These are phyloP conservation scores for Xylariales sp. DNA, from an alignment of 2,329 filamentous ascomycete genomes.

Conservation along the genomic window DNA sequence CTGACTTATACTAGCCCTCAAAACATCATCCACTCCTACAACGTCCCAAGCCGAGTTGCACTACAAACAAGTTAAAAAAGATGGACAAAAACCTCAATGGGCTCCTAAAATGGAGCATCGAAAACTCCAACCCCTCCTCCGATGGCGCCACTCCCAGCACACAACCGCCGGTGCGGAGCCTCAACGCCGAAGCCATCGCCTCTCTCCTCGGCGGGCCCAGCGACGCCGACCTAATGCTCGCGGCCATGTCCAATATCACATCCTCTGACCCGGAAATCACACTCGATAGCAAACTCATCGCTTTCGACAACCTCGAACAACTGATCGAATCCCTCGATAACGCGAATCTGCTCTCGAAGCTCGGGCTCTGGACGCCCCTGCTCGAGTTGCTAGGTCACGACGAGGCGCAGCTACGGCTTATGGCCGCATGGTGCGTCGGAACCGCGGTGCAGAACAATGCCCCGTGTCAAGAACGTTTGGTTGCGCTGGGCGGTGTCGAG, in stretches of 20 bases:
- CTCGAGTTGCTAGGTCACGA: conserved; percentile 63
- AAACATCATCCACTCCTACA: no score
- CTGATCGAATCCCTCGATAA: conserved; percentile 92
- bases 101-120: conserved; percentile 72
- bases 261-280: conserved; percentile 56
- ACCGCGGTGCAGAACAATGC: conserved; percentile 96
- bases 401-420: conserved; percentile 69
- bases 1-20: no score
- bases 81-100: conserved; percentile 60
- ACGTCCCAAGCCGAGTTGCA: no score
- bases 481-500: conserved; percentile 62
- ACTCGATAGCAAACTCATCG: conserved; percentile 72
- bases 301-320: conserved; percentile 94
- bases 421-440: conserved; percentile 91
- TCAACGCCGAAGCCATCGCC: conserved; percentile 67
- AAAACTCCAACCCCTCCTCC: conserved; percentile 36
- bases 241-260: conserved; percentile 72
- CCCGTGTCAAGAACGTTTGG: conserved; percentile 69
- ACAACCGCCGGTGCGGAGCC: conserved; percentile 14
- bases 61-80: conserved; percentile 2
- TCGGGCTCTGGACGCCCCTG: conserved; percentile 79
- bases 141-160: conserved; percentile 18
- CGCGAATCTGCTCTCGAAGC: conserved; percentile 81
- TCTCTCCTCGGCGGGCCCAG: conserved; percentile 78
- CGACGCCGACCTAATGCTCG: conserved; percentile 88